Evolutionary conservation across 1,139 yeast species (phyloP), one percentile per base, ranked within the genome.

Genomic region (Hansenula anomala): DNA sequence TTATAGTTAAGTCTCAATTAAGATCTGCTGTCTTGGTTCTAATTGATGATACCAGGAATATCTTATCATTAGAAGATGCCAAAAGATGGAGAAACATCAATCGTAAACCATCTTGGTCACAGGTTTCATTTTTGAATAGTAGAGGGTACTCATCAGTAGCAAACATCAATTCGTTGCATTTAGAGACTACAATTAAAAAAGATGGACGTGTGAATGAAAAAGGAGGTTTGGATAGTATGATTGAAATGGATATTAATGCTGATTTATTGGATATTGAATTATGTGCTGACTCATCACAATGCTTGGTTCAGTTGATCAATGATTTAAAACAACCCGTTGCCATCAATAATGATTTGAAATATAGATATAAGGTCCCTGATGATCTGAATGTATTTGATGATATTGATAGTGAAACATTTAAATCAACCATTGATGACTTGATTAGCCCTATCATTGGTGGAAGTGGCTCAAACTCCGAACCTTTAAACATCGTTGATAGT

Each of bases 231-330:
- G 27, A 16, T 0, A 41, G 34, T 3, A 25, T 60, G 9, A 38
- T 74, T 5, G 75, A 73, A 36, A 40, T 79, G 25, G 71, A 69
- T 37, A 54, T 80, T 13, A 69, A 69, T 35, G 54, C 76, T 13
- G 85, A 78, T 39, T 65, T 68, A 13, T 54, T 75, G 17, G 69
- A 66, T 20, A 37, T 83, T 1, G 80, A 81, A 29, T 52, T 88
- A 2, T 89, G 96, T 63, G 92, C 96, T 1, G 97, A 90, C 58
- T 87, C 96, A 0, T 71, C 80, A 0, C 83, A 86, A 52, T 77
- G 90, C 7, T 60, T 89, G 31, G 48, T 77, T 3, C 95, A 84
- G 48, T 54, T 86, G 17, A 45, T 83, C 13, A 80, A 76, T 46
- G 96, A 88, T 51, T 64, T 89, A 53, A 86, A 83, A 50, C 75